Percentiles rank a stretch among this genome's conserved stretches.
Evolutionary conservation across 2,329 filamentous ascomycete genomes (phyloP).

Genomic region (Akanthomyces uredinophilus): DNA sequence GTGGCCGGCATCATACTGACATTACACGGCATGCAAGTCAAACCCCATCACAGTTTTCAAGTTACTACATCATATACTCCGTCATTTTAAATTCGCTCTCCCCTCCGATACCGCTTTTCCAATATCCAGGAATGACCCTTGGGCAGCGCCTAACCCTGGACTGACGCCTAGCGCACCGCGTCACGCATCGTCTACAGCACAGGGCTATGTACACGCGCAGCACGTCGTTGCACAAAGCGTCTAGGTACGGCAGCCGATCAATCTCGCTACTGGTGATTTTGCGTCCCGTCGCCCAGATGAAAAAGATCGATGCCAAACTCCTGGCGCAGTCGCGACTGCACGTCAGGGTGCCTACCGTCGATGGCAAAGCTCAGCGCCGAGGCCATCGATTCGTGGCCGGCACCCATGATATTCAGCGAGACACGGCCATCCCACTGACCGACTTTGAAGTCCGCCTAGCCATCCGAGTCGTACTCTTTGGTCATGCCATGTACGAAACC

Average conservation of each 20-base stretch:
- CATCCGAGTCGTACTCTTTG: not conserved
- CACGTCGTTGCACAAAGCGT: slow-evolving; percentile 65
- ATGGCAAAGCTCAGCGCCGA: slow-evolving; percentile 39
- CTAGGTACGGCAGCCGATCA: slow-evolving; percentile 70
- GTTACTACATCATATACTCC: too few relatives aligned
- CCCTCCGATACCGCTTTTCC: not conserved
- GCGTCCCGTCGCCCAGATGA: slow-evolving; percentile 26
- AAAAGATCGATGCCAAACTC: slow-evolving; percentile 63
- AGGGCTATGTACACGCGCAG: slow-evolving; percentile 64
- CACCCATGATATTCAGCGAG: slow-evolving; percentile 61
- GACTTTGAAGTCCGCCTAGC: not conserved
- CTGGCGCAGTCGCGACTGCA: slow-evolving; percentile 61
- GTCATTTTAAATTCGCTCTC: too few relatives aligned
- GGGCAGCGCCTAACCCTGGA: slow-evolving; percentile 56
- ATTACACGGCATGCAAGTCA: too few relatives aligned
- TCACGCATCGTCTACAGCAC: slow-evolving; percentile 61
- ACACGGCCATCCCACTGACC: slow-evolving; percentile 44
- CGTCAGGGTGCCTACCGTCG: slow-evolving; percentile 52
- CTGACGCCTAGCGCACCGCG: slow-evolving; percentile 49
- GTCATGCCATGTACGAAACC: slow-evolving; percentile 15
- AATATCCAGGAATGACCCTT: slow-evolving; percentile 27
- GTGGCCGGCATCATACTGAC: too few relatives aligned
- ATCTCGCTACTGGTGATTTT: slow-evolving; percentile 40
- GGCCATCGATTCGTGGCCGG: slow-evolving; percentile 62
- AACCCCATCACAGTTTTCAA: too few relatives aligned